Conservation (phyloP, 371 early-diverging fungal genomes). For the Syncephalastrum monosporum region DNA sequence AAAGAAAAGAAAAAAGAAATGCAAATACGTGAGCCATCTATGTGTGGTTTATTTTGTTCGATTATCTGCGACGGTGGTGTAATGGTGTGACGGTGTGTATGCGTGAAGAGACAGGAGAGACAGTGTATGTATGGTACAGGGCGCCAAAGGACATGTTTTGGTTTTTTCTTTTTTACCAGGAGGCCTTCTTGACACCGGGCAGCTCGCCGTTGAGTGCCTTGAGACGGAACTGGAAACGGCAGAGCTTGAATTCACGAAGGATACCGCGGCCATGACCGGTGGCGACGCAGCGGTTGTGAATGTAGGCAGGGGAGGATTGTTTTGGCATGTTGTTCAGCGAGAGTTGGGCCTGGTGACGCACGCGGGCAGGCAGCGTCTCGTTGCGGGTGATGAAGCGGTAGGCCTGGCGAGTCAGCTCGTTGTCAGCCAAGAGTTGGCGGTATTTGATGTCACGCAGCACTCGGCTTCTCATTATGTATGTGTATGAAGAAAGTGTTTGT, state of each 20-base stretch:
- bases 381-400: constrained; percentile 82
- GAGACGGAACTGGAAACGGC: constrained; percentile 81
- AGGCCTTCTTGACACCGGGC: constrained; percentile 81
- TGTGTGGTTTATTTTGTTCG: too few relatives aligned
- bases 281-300: constrained; percentile 78
- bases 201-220: constrained; percentile 82
- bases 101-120: too few relatives aligned
- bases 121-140: too few relatives aligned
- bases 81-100: too few relatives aligned
- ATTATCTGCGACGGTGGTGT: too few relatives aligned
- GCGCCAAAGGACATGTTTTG: neutral
- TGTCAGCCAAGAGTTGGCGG: constrained; percentile 66
- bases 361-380: constrained; percentile 71
- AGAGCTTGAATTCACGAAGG: constrained; percentile 76
- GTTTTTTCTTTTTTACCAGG: constrained; percentile 66
- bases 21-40: too few relatives aligned
- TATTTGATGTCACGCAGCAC: constrained; percentile 76
- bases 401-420: constrained; percentile 76
- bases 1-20: too few relatives aligned
- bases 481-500: constrained; percentile 7
- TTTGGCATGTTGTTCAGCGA: constrained; percentile 75
- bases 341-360: constrained; percentile 83
- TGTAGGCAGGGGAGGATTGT: constrained; percentile 64
- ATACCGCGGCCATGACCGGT: constrained; percentile 86
- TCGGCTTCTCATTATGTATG: constrained; percentile 48